Evolutionary conservation across 2,329 filamentous ascomycete genomes (phyloP).

Genomic region (Rutstroemia sp.): DNA sequence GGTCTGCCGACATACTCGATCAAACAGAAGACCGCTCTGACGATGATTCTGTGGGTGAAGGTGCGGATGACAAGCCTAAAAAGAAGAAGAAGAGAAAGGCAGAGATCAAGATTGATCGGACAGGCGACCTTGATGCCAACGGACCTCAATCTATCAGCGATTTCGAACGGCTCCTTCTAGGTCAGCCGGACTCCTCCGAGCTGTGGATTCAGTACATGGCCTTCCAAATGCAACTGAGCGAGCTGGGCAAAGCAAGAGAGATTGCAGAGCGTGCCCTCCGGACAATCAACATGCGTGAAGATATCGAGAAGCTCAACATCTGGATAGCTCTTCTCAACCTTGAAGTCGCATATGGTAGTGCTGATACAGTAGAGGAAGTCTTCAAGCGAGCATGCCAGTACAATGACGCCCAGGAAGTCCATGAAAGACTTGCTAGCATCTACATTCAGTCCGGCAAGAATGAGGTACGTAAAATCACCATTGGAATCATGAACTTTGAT

Average conservation of each 20-base stretch:
- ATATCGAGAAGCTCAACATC: constrained; percentile 87
- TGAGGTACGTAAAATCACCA: constrained; percentile 50
- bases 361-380: constrained; percentile 73
- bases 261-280: constrained; percentile 85
- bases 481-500: not conserved
- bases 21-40: constrained; percentile 34
- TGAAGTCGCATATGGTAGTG: constrained; percentile 81
- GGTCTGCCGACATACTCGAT: constrained; percentile 66
- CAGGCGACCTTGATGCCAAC: constrained; percentile 81
- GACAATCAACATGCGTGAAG: constrained; percentile 85
- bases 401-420: constrained; percentile 84
- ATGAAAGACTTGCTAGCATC: constrained; percentile 85
- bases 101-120: constrained; percentile 78
- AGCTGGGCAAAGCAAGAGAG: constrained; percentile 79
- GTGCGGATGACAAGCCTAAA: constrained; percentile 40
- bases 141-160: constrained; percentile 87
- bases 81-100: constrained; percentile 70
- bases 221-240: constrained; percentile 90
- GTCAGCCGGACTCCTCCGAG: constrained; percentile 85
- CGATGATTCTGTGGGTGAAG: constrained; percentile 39
- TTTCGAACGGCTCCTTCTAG: constrained; percentile 86
- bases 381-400: constrained; percentile 92
- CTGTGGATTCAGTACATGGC: constrained; percentile 98
- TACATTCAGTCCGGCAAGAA: constrained; percentile 88
- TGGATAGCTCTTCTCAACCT: constrained; percentile 94